A percentile compares a stretch with the other conserved stretches of the same genome.
phyloP scores from a whole-genome alignment of 169 alveolate species.

The Plasmodium fragile region DNA sequence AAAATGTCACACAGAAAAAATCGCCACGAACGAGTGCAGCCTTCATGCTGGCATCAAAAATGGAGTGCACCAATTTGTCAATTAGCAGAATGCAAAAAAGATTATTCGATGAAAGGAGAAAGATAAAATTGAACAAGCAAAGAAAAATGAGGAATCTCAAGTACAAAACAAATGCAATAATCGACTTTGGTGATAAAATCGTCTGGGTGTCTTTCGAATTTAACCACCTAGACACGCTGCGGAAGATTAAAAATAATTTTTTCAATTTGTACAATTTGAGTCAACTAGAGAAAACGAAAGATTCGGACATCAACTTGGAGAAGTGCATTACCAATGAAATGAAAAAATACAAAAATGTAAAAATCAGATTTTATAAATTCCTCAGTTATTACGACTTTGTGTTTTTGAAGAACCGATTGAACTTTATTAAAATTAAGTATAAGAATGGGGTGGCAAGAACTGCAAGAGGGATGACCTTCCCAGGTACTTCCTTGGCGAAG shows the following conservation, averaged over 20 bases:
- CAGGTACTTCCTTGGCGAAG: background rate
- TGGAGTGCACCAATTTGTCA: slow-evolving; percentile 12
- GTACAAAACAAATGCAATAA: slow-evolving; percentile 66
- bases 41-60: background rate
- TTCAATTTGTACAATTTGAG: background rate
- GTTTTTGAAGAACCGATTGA: slow-evolving; percentile 51
- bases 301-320: slow-evolving; percentile 18
- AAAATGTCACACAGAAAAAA: slow-evolving; percentile 3
- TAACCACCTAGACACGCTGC: slow-evolving; percentile 21
- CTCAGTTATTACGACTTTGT: slow-evolving; percentile 49
- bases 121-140: background rate
- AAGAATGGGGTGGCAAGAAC: background rate
- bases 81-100: slow-evolving; percentile 3
- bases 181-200: slow-evolving; percentile 52
- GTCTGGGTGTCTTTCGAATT: slow-evolving; percentile 74
- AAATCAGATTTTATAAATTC: slow-evolving; percentile 30
- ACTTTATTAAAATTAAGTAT: slow-evolving; percentile 35
- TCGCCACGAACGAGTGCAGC: background rate
- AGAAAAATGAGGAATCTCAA: slow-evolving; percentile 8
- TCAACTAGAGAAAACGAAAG: slow-evolving; percentile 3
- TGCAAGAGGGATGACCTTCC: background rate
- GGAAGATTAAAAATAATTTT: slow-evolving; percentile 11
- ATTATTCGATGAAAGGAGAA: background rate
- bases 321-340: slow-evolving; percentile 35
- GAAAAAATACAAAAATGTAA: slow-evolving; percentile 56